A percentile compares a stretch with the other conserved stretches of the same genome.
Conservation (phyloP, 2,329 filamentous ascomycete genomes). For the Cordyceps javanica region DNA sequence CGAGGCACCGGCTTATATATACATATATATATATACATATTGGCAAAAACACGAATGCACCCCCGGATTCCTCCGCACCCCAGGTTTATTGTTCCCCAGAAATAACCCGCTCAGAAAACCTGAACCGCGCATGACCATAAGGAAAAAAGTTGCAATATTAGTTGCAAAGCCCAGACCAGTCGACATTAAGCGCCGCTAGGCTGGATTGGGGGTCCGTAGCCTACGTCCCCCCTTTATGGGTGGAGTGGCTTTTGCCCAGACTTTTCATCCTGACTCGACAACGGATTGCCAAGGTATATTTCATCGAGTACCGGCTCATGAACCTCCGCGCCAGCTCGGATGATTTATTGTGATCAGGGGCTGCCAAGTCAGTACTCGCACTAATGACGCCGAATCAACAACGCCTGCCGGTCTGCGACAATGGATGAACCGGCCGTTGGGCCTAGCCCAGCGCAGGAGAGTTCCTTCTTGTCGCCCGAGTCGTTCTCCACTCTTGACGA, state of each 20-base stretch:
- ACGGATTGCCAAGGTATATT: background rate
- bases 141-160: background rate
- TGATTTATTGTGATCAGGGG: background rate
- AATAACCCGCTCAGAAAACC: constrained; percentile 1
- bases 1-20: constrained; percentile 13
- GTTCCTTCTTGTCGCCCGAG: constrained; percentile 11
- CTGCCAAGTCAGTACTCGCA: no score
- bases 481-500: constrained; percentile 25
- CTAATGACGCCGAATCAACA: background rate
- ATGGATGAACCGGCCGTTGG: background rate
- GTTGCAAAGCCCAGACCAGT: background rate
- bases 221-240: constrained; percentile 13
- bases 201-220: constrained; percentile 12
- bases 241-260: background rate
- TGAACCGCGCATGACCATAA: constrained; percentile 7
- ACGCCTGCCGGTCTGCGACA: background rate
- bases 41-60: background rate
- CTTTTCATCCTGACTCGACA: constrained; percentile 8
- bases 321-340: background rate
- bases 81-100: constrained; percentile 6
- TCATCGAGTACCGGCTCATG: background rate
- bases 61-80: constrained; percentile 12
- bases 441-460: constrained; percentile 1
- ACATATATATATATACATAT: background rate
- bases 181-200: constrained; percentile 3